Conservation (phyloP, 768 basidiomycete genomes). For the Podaxis mareebaensis region DNA sequence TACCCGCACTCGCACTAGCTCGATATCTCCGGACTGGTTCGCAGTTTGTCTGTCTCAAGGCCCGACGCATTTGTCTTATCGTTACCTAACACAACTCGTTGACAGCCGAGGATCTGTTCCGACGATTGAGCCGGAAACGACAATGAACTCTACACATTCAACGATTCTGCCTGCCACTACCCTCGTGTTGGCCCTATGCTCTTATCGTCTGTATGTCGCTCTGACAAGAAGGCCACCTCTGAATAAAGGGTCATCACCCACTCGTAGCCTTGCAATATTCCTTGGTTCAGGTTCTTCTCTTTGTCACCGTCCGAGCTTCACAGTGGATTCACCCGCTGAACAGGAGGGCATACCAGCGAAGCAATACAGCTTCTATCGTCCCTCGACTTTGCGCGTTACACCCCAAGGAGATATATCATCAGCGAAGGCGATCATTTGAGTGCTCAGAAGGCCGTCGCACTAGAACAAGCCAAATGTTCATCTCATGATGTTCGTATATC, state of each 20-base stretch:
- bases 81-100: background rate
- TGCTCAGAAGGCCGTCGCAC: conserved; percentile 58
- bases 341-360: conserved; percentile 96
- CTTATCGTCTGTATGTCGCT: conserved; percentile 33
- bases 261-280: conserved; percentile 72
- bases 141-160: background rate
- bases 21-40: background rate
- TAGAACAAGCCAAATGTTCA: conserved; percentile 53
- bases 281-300: conserved; percentile 81
- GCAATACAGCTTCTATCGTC: conserved; percentile 70
- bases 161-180: background rate
- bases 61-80: background rate
- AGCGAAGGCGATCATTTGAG: conserved; percentile 84
- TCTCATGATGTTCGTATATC: conserved; percentile 19
- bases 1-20: background rate
- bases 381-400: conserved; percentile 75
- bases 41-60: background rate
- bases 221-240: conserved; percentile 22
- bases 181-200: conserved; percentile 16
- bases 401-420: conserved; percentile 76
- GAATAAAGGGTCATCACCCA: conserved; percentile 16
- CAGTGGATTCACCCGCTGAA: conserved; percentile 11
- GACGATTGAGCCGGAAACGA: background rate
- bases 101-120: background rate
- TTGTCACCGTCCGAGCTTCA: background rate